Conservation (phyloP, 495 filamentous ascomycete genomes). For the Xylaria curta region DNA sequence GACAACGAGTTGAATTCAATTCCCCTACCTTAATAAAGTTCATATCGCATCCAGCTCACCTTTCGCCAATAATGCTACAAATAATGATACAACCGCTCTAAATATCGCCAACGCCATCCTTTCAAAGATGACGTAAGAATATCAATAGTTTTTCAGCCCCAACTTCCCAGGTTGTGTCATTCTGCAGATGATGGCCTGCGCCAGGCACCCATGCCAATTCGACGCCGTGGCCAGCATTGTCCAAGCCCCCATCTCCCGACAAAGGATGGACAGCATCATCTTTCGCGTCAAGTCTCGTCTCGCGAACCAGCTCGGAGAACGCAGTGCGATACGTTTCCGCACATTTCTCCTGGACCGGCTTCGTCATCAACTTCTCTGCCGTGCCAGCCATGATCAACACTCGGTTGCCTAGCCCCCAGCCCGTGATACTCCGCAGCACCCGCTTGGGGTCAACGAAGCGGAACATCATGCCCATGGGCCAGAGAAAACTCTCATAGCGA, state of each 20-base stretch:
- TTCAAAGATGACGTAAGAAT: conserved; percentile 34
- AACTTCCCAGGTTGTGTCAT: conserved; percentile 42
- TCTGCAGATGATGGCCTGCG: conserved; percentile 49
- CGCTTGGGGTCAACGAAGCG: conserved; percentile 45
- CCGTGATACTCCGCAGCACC: conserved; percentile 45
- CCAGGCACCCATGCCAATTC: conserved; percentile 39
- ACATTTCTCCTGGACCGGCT: conserved; percentile 34
- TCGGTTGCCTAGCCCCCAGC: conserved; percentile 33
- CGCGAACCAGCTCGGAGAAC: conserved; percentile 26
- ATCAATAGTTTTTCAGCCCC: conserved; percentile 40
- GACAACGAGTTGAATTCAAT: background rate
- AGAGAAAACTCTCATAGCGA: conserved; percentile 54
- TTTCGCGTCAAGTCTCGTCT: conserved; percentile 15
- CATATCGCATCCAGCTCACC: background rate
- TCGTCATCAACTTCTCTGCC: conserved; percentile 41
- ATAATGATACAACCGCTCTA: background rate
- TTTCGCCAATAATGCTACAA: background rate
- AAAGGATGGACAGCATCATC: background rate
- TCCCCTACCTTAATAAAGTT: too few species aligned
- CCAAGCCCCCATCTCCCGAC: conserved; percentile 21
- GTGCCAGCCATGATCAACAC: conserved; percentile 51
- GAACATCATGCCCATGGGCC: conserved; percentile 50
- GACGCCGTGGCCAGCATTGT: conserved; percentile 30
- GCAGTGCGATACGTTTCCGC: conserved; percentile 37
- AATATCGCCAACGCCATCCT: too few species aligned